Evolutionary conservation across 805 yeast genomes (phyloP).

Genomic region (Wickerhamiella domercqiae): DNA sequence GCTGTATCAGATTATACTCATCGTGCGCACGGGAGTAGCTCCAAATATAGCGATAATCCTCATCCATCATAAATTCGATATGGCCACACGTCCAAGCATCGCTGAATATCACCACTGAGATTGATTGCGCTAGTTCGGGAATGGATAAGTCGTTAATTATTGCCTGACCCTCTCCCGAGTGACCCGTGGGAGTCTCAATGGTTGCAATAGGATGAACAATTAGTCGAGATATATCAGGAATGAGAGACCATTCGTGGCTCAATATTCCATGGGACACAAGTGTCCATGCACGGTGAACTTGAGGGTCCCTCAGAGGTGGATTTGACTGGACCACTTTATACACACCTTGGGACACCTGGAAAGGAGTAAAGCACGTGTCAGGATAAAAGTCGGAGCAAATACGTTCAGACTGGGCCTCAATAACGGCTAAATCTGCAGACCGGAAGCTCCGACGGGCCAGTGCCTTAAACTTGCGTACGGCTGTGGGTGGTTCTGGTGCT

Average conservation of each 20-base stretch:
- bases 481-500: neutral
- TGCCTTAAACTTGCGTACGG: neutral
- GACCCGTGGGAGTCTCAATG: constrained; percentile 12
- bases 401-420: neutral
- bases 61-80: constrained; percentile 11
- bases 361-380: constrained; percentile 12
- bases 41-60: constrained; percentile 15
- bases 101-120: constrained; percentile 5
- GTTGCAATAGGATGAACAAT: constrained; percentile 16
- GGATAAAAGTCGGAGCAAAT: constrained; percentile 11
- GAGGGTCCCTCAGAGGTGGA: constrained; percentile 5
- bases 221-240: constrained; percentile 9
- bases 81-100: constrained; percentile 9
- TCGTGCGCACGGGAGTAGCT: constrained; percentile 5
- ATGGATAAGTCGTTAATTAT: constrained; percentile 13
- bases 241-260: constrained; percentile 18
- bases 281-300: constrained; percentile 11
- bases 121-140: constrained; percentile 4
- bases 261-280: constrained; percentile 17
- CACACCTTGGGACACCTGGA: constrained; percentile 9
- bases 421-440: neutral
- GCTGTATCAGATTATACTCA: constrained; percentile 15
- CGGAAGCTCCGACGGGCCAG: neutral
- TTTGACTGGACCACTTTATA: constrained; percentile 14
- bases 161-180: constrained; percentile 9